Evolutionary conservation across 108 stramenopile genomes (phyloP).

Genomic region (Schizochytrium sp.): DNA sequence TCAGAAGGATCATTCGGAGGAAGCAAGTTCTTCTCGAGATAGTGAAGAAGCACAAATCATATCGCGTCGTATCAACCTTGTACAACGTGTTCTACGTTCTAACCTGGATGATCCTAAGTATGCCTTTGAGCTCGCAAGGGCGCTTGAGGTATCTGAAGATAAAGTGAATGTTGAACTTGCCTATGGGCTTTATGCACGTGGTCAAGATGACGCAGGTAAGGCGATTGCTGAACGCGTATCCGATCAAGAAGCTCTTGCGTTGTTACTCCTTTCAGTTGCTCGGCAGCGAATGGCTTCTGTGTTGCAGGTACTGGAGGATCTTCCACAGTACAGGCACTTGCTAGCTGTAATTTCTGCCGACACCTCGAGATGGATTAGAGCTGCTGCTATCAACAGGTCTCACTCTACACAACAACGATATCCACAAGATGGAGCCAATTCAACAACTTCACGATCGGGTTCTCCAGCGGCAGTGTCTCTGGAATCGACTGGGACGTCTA

Average conservation of each 20-base stretch:
- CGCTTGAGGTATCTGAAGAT: conserved; percentile 29
- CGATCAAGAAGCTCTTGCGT: conserved; percentile 19
- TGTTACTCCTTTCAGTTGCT: conserved; percentile 11
- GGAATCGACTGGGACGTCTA: no score
- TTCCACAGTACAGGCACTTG: conserved; percentile 28
- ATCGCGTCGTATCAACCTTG: conserved; percentile 8
- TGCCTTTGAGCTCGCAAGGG: not conserved
- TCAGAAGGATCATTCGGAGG: not conserved
- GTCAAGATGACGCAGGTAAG: conserved; percentile 37
- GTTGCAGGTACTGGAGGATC: not conserved
- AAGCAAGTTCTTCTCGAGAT: not conserved
- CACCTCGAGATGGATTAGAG: not conserved
- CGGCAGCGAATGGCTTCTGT: conserved; percentile 31
- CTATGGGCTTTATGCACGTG: conserved; percentile 25
- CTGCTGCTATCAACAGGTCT: not conserved
- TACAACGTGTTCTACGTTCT: conserved; percentile 12
- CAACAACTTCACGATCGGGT: no score
- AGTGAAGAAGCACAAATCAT: not conserved
- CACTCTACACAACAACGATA: no score
- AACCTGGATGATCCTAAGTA: not conserved
- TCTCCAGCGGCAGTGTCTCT: no score
- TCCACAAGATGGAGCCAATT: no score
- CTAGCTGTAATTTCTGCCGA: conserved; percentile 41
- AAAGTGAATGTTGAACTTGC: conserved; percentile 27
- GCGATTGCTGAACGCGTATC: not conserved